Percentiles rank a stretch among this genome's conserved stretches.
Conservation (phyloP, 2,329 filamentous ascomycete genomes). For the Camptophora hylomeconis region DNA sequence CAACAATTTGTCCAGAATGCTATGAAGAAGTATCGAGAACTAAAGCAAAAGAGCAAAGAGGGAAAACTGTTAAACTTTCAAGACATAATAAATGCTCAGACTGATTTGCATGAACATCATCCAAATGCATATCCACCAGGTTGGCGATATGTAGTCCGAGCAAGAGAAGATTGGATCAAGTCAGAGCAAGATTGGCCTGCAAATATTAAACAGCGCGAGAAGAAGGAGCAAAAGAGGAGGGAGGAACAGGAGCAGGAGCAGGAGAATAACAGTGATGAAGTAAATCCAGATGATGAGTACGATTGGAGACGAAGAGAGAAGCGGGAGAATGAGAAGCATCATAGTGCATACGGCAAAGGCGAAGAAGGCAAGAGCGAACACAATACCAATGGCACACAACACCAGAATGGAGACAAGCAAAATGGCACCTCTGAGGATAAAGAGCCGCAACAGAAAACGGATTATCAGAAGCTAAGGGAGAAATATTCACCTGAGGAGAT, state of each 20-base stretch:
- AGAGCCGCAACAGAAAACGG: conserved; percentile 7
- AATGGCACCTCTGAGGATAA: conserved; percentile 1
- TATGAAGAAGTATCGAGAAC: conserved; percentile 16
- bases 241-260: conserved; percentile 13
- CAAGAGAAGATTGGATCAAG: conserved; percentile 38
- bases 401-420: background rate
- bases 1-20: conserved; percentile 18
- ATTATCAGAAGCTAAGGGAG: conserved; percentile 19
- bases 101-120: conserved; percentile 31
- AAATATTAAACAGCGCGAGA: conserved; percentile 29
- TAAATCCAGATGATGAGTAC: conserved; percentile 15
- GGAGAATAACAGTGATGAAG: conserved; percentile 13
- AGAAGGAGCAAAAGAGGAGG: conserved; percentile 21
- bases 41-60: conserved; percentile 17
- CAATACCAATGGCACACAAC: conserved; percentile 11
- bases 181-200: conserved; percentile 35
- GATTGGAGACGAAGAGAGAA: conserved; percentile 21
- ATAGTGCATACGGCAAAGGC: conserved; percentile 23
- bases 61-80: conserved; percentile 19
- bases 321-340: conserved; percentile 22
- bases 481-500: conserved; percentile 31
- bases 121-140: conserved; percentile 32
- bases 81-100: conserved; percentile 19
- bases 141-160: conserved; percentile 38
- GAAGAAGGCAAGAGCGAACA: conserved; percentile 4